Evolutionary conservation across 1,284 basidiomycete genomes (phyloP).

Genomic region (Moesziomyces globuligerus): DNA sequence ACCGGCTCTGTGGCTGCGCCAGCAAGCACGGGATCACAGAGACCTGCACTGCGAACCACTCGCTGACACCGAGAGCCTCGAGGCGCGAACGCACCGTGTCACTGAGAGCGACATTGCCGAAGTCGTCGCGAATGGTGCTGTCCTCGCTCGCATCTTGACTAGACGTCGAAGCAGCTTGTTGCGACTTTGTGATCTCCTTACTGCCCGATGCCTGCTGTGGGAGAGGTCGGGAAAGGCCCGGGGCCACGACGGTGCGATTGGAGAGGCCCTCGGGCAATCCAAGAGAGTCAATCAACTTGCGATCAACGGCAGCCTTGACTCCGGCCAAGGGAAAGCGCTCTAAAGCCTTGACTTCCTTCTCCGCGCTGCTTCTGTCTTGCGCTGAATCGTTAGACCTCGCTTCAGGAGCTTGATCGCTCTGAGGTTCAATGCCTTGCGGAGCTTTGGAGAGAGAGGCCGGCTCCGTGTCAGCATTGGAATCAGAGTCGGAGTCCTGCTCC

Average conservation of each 20-base stretch:
- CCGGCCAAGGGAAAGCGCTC: constrained; percentile 38
- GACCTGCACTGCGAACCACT: constrained; percentile 77
- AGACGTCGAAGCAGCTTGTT: background rate
- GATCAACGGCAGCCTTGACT: constrained; percentile 40
- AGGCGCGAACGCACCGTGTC: constrained; percentile 44
- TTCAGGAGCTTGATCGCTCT: background rate
- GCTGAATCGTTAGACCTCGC: too few species aligned
- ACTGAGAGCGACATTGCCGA: constrained; percentile 37
- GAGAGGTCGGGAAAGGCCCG: constrained; percentile 39
- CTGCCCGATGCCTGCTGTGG: constrained; percentile 7
- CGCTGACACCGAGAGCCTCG: constrained; percentile 52
- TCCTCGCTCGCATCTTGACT: constrained; percentile 14
- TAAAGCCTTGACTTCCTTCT: constrained; percentile 22
- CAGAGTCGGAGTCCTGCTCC: constrained; percentile 12
- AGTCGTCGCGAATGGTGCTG: constrained; percentile 18
- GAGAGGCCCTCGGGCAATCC: constrained; percentile 57
- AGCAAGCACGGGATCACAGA: constrained; percentile 82
- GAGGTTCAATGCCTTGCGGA: background rate
- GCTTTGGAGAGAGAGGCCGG: constrained; percentile 8
- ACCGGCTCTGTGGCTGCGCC: constrained; percentile 60
- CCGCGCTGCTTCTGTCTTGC: background rate
- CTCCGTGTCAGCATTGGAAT: constrained; percentile 8
- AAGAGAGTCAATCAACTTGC: constrained; percentile 49
- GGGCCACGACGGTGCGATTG: constrained; percentile 50
- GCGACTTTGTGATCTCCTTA: constrained; percentile 4